Percentiles rank a stretch among this genome's conserved stretches.
Evolutionary conservation across 2,329 filamentous ascomycete genomes (phyloP).

Genomic region (Balansia obtecta): DNA sequence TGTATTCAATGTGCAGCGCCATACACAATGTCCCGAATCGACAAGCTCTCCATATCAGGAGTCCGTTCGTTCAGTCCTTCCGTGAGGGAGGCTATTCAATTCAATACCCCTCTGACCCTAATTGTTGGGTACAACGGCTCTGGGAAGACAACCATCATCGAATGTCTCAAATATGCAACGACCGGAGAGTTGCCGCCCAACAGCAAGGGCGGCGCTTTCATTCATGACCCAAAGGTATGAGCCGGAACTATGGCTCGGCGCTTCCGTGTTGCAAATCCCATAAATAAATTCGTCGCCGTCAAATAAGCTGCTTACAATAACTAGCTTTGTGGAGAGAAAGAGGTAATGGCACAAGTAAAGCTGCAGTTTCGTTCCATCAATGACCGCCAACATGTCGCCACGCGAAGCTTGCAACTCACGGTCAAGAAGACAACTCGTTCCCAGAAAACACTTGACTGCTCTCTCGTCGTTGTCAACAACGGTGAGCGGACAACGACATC

Average conservation of each 20-base stretch:
- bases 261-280: background rate
- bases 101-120: slow-evolving; percentile 81
- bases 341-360: slow-evolving; percentile 84
- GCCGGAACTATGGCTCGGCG: background rate
- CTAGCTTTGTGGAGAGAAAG: slow-evolving; percentile 68
- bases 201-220: slow-evolving; percentile 80
- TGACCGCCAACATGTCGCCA: slow-evolving; percentile 68
- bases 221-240: slow-evolving; percentile 82
- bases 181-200: slow-evolving; percentile 90
- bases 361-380: slow-evolving; percentile 73
- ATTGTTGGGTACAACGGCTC: slow-evolving; percentile 97
- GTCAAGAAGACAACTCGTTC: slow-evolving; percentile 68
- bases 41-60: slow-evolving; percentile 77
- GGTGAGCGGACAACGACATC: slow-evolving; percentile 73
- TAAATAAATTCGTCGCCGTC: background rate
- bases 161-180: slow-evolving; percentile 95
- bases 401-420: slow-evolving; percentile 72
- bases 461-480: slow-evolving; percentile 61
- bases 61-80: slow-evolving; percentile 74
- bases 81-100: slow-evolving; percentile 66
- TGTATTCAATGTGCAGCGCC: slow-evolving; percentile 7
- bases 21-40: slow-evolving; percentile 59
- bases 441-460: slow-evolving; percentile 76
- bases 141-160: slow-evolving; percentile 97
- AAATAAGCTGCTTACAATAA: slow-evolving; percentile 5